Conservation (phyloP, 352 stramenopile species). For the Globisporangium abappressorium region DNA sequence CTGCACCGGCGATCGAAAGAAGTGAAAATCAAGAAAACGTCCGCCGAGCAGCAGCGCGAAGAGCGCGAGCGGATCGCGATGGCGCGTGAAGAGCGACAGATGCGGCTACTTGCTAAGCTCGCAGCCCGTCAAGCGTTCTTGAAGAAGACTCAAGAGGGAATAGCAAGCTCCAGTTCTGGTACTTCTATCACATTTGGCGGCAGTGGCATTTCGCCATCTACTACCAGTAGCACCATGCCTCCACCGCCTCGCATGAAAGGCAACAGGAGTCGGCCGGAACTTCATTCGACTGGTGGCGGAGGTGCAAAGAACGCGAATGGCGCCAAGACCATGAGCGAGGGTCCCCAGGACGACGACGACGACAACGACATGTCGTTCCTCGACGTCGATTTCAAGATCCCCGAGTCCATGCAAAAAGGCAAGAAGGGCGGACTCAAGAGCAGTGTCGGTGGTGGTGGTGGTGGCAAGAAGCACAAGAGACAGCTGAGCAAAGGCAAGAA, state of each 20-base stretch:
- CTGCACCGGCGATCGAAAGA: conserved; percentile 47
- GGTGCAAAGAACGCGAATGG: not conserved
- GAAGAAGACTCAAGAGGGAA: conserved; percentile 8
- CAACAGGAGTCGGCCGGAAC: conserved; percentile 9
- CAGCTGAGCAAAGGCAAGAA: conserved; percentile 7
- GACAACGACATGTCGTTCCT: conserved; percentile 43
- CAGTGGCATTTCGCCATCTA: not conserved
- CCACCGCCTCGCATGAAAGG: conserved; percentile 8
- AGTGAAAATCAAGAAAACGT: conserved; percentile 40
- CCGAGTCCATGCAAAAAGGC: conserved; percentile 28
- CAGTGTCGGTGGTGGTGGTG: not conserved
- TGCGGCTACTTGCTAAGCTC: conserved; percentile 48
- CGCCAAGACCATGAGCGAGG: not conserved
- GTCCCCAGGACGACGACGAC: conserved; percentile 24
- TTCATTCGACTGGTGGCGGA: not conserved
- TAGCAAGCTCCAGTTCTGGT: not conserved
- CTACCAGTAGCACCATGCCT: not conserved
- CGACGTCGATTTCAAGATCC: conserved; percentile 44
- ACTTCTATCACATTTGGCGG: not conserved
- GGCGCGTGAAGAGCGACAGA: conserved; percentile 66
- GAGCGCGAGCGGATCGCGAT: conserved; percentile 63
- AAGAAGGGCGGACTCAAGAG: not conserved
- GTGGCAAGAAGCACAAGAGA: conserved; percentile 8
- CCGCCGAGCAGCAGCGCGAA: conserved; percentile 58
- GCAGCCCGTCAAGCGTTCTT: conserved; percentile 14